Base-by-base conservation (phyloP, 768 basidiomycete species). In the Amanita exitialis region DNA sequence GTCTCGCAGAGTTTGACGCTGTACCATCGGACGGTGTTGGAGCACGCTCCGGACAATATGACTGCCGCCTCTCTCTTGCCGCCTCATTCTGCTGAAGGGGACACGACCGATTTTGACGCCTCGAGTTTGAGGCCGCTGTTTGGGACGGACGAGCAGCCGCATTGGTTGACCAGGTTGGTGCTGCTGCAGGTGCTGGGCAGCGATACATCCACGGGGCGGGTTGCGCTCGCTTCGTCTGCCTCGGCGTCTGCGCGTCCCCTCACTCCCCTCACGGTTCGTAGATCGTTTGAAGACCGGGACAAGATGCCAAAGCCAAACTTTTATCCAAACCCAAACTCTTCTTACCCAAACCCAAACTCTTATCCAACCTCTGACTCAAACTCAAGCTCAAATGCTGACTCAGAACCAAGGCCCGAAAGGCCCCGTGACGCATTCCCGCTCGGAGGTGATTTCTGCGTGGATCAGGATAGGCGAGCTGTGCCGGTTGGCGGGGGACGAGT, bases 91-190 rank as follows among this genome's bases (percentile, higher is more conserved):
- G 13, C 12, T 23, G 47, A 54, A 8, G 46, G 53, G 8, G 54
- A 49, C n/a, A n/a, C n/a, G 12, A 45, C 37, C 15, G 52, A 53
- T 28, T 54, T 43, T 49, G 54, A 41, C 62, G 60, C 16, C 1
- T 45, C 23, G 28, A 52, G 28, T 15, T 57, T 59, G 18, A 51
- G 61, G 13, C 67, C 69, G 20, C 72, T 90, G 15, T 80, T 86
- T 55, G 87, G 88, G 6, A 82, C 68, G 52, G 82, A 86, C 25
- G 79, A 80, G 4, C 72, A 70, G 38, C 86, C 87, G 1, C 85
- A 92, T 61, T 92, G 89, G 88, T 68, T 91, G 37, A 91, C 90
- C 12, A 82, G 77, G 58, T 64, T 86, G 3, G 66, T 91, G 5
- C 63, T 92, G 1, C 62, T 82, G 39, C 87, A 89, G 60, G 76